These are phyloP conservation scores for Penicillium frequentans DNA, from an alignment of 2,329 filamentous ascomycete genomes.

Conservation along the genomic window DNA sequence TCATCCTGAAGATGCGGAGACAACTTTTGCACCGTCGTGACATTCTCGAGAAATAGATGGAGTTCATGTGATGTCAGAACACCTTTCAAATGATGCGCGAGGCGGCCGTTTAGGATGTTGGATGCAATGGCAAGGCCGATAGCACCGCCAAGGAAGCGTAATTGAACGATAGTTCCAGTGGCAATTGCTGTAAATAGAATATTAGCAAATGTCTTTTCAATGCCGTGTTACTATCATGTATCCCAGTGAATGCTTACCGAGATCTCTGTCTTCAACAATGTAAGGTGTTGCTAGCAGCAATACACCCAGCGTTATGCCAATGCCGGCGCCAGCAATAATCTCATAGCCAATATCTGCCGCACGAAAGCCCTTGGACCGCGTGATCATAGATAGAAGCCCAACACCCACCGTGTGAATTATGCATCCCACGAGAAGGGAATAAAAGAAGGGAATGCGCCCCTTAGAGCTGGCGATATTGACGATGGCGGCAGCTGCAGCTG, in stretches of 20 bases:
- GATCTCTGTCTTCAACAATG: conserved; percentile 26
- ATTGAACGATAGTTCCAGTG: conserved; percentile 25
- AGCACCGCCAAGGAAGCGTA: conserved; percentile 29
- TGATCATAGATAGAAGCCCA: conserved; percentile 24
- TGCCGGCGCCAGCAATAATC: conserved; percentile 23
- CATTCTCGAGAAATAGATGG: conserved; percentile 23
- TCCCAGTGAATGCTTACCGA: conserved; percentile 16
- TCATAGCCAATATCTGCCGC: conserved; percentile 24
- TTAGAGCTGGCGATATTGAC: conserved; percentile 21
- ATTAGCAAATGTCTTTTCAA: conserved; percentile 1
- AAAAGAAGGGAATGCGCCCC: conserved; percentile 27
- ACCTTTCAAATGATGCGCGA: conserved; percentile 15
- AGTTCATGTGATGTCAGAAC: conserved; percentile 18
- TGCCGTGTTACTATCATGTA: neutral
- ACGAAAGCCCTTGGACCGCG: conserved; percentile 17
- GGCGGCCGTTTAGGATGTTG: conserved; percentile 25
- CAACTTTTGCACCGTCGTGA: conserved; percentile 11
- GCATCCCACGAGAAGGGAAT: conserved; percentile 26
- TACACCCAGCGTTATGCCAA: conserved; percentile 24
- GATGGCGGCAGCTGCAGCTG: conserved; percentile 23
- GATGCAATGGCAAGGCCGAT: conserved; percentile 28
- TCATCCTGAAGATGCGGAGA: conserved; percentile 8
- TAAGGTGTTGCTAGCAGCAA: conserved; percentile 25
- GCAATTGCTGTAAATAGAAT: conserved; percentile 19
- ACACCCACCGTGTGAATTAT: conserved; percentile 27